phyloP scores from a whole-genome alignment of 177 flowering plant species.

The Tripterygium wilfordii region DNA sequence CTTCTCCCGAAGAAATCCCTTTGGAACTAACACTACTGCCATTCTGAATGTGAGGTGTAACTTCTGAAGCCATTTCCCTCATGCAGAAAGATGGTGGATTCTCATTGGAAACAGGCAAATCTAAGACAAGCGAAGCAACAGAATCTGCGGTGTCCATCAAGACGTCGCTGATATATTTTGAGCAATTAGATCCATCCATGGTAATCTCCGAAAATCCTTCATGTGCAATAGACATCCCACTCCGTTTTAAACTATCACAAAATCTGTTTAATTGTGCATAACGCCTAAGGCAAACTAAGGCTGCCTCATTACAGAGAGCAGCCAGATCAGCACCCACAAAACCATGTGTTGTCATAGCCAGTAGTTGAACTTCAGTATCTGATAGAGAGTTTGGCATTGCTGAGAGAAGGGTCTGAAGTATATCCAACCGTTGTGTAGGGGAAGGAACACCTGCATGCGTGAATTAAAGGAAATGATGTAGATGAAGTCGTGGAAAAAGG shows the following conservation, averaged over 20 bases:
- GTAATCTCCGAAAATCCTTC: conserved; percentile 10
- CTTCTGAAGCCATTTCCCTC: conserved; percentile 1
- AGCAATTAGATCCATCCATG: conserved; percentile 10
- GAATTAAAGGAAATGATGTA: not conserved
- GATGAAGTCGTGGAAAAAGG: too few species aligned
- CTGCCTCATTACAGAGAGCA: conserved; percentile 80
- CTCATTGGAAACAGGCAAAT: conserved; percentile 20
- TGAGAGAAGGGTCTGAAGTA: conserved; percentile 51
- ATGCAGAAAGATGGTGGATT: conserved; percentile 7
- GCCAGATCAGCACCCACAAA: conserved; percentile 96
- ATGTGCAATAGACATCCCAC: not conserved
- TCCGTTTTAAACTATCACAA: conserved; percentile 12
- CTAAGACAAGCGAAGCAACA: conserved; percentile 22
- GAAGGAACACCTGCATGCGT: conserved; percentile 95
- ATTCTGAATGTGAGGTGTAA: conserved; percentile 3
- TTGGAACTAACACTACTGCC: conserved; percentile 6
- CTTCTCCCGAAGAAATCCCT: conserved; percentile 12
- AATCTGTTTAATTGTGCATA: conserved; percentile 28
- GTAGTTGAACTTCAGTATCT: conserved; percentile 46
- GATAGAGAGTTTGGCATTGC: conserved; percentile 63
- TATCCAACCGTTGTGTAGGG: conserved; percentile 72
- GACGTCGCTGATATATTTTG: conserved; percentile 5
- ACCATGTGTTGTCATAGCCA: conserved; percentile 81
- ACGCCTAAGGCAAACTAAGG: conserved; percentile 59
- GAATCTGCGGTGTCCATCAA: conserved; percentile 19